phyloP scores from a whole-genome alignment of 192 early-diverging fungal species.

The Podila epigama region DNA sequence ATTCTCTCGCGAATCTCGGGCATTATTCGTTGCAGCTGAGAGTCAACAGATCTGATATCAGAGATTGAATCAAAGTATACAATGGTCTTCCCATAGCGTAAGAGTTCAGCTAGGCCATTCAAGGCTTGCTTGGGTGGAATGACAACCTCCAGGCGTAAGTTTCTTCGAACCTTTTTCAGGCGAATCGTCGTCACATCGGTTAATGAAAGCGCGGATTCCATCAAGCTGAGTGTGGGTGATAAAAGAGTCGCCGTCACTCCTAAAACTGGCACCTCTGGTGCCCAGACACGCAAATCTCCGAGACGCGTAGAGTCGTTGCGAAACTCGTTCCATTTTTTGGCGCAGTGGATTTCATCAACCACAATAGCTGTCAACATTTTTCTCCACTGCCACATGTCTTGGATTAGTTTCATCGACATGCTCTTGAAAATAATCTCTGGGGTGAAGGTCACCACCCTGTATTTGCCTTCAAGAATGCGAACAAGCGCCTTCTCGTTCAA shows the following conservation, averaged over 20 bases:
- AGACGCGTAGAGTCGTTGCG: slow-evolving; percentile 11
- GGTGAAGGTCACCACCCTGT: slow-evolving; percentile 18
- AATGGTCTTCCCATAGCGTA: slow-evolving; percentile 11
- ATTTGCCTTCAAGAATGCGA: slow-evolving; percentile 6
- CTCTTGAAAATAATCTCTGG: slow-evolving; percentile 17
- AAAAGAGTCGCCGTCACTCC: slow-evolving; percentile 15
- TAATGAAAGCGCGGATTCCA: slow-evolving; percentile 1
- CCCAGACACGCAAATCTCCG: slow-evolving; percentile 12
- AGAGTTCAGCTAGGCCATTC: slow-evolving; percentile 3
- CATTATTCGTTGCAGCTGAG: background rate
- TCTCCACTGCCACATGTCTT: background rate
- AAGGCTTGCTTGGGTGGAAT: slow-evolving; percentile 10
- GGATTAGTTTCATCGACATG: slow-evolving; percentile 1
- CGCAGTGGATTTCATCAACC: slow-evolving; percentile 12
- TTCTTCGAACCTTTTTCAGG: slow-evolving; percentile 1
- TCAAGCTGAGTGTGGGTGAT: background rate
- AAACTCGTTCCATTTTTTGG: slow-evolving; percentile 12
- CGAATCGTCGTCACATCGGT: background rate
- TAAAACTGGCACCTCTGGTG: slow-evolving; percentile 11
- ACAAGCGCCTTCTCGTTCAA: background rate
- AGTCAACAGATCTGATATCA: background rate
- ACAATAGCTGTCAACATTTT: slow-evolving; percentile 6
- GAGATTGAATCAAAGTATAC: slow-evolving; percentile 14
- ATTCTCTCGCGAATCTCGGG: background rate
- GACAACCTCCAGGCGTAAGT: slow-evolving; percentile 11